phyloP scores from a whole-genome alignment of 306 rosid genomes.

The Vicia faba region DNA sequence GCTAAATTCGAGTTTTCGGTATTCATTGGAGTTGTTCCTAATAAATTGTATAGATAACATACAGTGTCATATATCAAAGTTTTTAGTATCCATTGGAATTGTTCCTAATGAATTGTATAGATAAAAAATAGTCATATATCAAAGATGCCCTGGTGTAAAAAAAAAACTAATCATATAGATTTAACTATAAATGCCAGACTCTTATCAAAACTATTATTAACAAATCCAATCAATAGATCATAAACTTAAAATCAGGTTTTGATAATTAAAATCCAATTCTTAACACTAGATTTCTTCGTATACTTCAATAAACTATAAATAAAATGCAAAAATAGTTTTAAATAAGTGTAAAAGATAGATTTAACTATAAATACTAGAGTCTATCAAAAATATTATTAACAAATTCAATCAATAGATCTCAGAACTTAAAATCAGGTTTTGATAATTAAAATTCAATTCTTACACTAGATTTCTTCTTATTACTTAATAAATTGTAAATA shows the following conservation, averaged over 20 bases:
- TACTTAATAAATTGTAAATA: no score
- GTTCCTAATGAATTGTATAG: constrained; percentile 2
- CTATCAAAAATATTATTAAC: neutral
- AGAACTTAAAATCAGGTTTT: neutral
- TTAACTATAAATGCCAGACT: neutral
- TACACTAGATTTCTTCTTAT: neutral
- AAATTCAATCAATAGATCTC: neutral
- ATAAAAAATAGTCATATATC: no score
- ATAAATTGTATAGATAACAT: neutral
- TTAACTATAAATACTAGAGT: neutral
- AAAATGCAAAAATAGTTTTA: neutral
- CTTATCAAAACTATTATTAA: neutral
- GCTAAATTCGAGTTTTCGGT: constrained; percentile 1
- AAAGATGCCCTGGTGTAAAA: no score
- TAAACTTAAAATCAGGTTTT: neutral
- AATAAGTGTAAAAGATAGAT: no score
- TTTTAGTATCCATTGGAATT: constrained; percentile 34
- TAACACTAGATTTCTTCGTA: neutral
- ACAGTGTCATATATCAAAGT: neutral
- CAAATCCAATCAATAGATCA: neutral
- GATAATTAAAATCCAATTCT: neutral
- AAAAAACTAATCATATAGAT: neutral
- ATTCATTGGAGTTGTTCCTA: constrained; percentile 39
- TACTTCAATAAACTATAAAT: no score
- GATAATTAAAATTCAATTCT: neutral